These are phyloP conservation scores for Chaetomium olivaceum DNA, from an alignment of 2,329 filamentous ascomycete species.

Conservation along the genomic window DNA sequence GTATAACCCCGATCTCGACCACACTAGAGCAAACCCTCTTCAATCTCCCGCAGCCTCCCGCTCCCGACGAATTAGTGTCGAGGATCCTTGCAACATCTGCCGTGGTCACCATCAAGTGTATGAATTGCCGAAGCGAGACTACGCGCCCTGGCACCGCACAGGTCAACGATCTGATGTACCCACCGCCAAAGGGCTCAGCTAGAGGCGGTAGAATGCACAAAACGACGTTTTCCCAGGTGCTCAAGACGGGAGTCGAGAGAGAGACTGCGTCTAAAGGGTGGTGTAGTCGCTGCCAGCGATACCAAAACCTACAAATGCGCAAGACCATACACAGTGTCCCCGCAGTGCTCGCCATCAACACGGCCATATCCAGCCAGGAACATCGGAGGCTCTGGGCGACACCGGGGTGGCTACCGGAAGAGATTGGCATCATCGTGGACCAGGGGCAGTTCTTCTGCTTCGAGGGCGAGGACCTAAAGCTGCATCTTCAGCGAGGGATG, in stretches of 20 bases:
- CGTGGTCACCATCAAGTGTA: conserved; percentile 75
- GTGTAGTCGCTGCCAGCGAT: conserved; percentile 88
- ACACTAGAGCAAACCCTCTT: conserved; percentile 67
- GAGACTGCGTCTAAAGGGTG: conserved; percentile 88
- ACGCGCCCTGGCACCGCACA: conserved; percentile 75
- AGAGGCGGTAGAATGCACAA: conserved; percentile 54
- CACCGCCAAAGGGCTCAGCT: conserved; percentile 54
- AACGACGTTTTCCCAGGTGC: conserved; percentile 79
- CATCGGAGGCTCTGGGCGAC: conserved; percentile 82
- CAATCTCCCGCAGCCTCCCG: conserved; percentile 18
- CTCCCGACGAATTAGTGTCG: conserved; percentile 32
- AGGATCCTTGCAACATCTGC: conserved; percentile 68
- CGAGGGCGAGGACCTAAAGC: conserved; percentile 83
- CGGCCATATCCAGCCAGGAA: conserved; percentile 69
- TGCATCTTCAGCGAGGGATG: conserved; percentile 75
- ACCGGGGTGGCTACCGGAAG: conserved; percentile 87
- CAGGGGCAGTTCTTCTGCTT: conserved; percentile 93
- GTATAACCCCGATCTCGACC: conserved; percentile 61
- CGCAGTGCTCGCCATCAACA: conserved; percentile 85
- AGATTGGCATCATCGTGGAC: conserved; percentile 89
- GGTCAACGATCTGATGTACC: conserved; percentile 85
- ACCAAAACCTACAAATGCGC: conserved; percentile 81
- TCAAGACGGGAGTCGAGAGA: conserved; percentile 90
- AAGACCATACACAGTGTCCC: conserved; percentile 83
- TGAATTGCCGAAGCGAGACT: conserved; percentile 84